Base-by-base conservation (phyloP, 2,329 filamentous ascomycete species). In the Paraphoma chrysanthemicola region DNA sequence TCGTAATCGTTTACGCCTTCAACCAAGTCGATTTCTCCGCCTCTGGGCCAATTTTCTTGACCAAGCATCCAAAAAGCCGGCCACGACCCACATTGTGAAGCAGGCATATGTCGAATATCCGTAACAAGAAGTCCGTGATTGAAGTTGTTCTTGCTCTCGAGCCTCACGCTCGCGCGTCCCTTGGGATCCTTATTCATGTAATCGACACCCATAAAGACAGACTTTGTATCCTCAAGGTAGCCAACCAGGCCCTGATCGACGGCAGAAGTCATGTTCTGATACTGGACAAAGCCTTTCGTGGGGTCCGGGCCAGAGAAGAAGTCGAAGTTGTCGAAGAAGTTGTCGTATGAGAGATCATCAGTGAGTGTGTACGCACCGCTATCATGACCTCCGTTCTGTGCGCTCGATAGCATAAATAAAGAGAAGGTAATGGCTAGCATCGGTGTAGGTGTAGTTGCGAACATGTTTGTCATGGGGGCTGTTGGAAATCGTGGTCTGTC, bases 191-290 rank as follows among this genome's bases (percentile, higher is more conserved):
- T 64, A 50, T 57, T 76, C 10, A 61, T 77, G 51, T 64, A 66
- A 60, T 83, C 81, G 17, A 80, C 79, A 48, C 80, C 80, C 6
- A 84, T 48, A 51, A 62, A 75, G 53, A 71, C 49, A 30, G 63
- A 67, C 12, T 57, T n/a, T 10, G 59, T 63, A 39, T 63, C 57
- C 1, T 60, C 39, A 6, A 70, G 54, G 44, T 66, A 64, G n/a
- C 66, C 63, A 16, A 71, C 55, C 23, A 66, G 54, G 5, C 60
- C 42, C 16, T 59, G 48, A 2, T 48, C 30, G 16, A 63, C 51
- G 1, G 70, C 66, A 5, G 55, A 48, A 3, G 53, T 52, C 10
- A 51, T 47, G 48, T 57, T 50, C 38, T 69, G 67, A 44, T 75
- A 76, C 31, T 67, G 60, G 3, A 76, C 72, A 36, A 71, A 75